Evolutionary conservation across 129 eudicot species (phyloP), one percentile per base, ranked within the genome.

Genomic region (Rutidosis leptorrhynchoides): DNA sequence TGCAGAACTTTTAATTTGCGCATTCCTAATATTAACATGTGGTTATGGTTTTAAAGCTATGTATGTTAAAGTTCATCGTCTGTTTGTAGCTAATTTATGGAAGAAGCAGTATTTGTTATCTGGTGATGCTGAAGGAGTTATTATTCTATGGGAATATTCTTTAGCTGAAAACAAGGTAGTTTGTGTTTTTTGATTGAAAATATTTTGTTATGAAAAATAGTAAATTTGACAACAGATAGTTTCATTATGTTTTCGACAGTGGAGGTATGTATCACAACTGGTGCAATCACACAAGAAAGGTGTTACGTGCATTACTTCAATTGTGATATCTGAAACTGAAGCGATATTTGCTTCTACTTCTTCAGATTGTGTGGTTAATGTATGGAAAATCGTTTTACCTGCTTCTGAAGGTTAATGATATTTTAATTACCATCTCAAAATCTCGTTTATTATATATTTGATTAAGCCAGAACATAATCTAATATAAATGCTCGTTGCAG

Each of bases 91-190:
- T n/a, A n/a, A n/a, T n/a, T n/a, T n/a, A n/a, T n/a, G n/a, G n/a
- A 75, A 79, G 59, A 78, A 71, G n/a, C 96, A 92, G 62, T 88
- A 75, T 73, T 66, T 92, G 57, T 80, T 92, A 63, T 92, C 98
- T 37, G 98, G 98, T 67, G 96, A 88, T 88, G 83, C 98, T 60
- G 85, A 74, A 63, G 96, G 98, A 43, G 75, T 63, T 73, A 82
- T 92, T 48, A 79, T 88, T 58, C 59, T 92, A 68, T 92, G 98
- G 98, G 96, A 92, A 64, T 82, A 72, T 40, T 79, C 87, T 76
- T 83, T 85, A 73, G 56, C 65, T 29, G 80, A 84, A 24, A 74
- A 77, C 17, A 85, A 88, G 95, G 98, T 92, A 77, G 70, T 63
- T 40, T 0, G 46, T 11, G 3, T 71, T 21, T 64, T 58, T 27